Evolutionary conservation across 2,329 filamentous ascomycete genomes (phyloP).

Genomic region (Xylariomycetidae sp.): DNA sequence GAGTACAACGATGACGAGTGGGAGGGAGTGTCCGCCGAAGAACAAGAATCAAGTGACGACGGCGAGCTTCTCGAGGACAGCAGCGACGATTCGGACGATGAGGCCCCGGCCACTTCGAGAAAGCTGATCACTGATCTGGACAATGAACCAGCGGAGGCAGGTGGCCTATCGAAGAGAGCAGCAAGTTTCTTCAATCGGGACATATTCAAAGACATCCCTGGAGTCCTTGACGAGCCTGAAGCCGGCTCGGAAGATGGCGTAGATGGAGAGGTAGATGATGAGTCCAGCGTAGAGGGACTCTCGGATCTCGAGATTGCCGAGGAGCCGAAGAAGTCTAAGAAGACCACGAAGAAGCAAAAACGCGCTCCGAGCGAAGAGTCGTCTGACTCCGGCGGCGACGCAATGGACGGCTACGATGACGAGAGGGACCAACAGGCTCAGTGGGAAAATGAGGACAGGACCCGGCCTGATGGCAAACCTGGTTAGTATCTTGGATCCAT

Average conservation of each 20-base stretch:
- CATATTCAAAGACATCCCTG: conserved; percentile 80
- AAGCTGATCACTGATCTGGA: conserved; percentile 58
- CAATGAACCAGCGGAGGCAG: conserved; percentile 39
- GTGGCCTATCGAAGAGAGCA: conserved; percentile 75
- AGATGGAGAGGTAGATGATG: conserved; percentile 21
- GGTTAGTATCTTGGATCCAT: conserved; percentile 36
- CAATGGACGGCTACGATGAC: conserved; percentile 50
- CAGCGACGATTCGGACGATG: conserved; percentile 56
- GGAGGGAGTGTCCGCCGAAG: conserved; percentile 75
- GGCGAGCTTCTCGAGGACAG: conserved; percentile 52
- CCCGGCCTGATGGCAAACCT: conserved; percentile 55
- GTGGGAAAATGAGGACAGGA: conserved; percentile 60
- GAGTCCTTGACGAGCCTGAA: conserved; percentile 51
- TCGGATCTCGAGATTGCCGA: no score
- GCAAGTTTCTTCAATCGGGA: conserved; percentile 90
- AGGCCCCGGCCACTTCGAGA: conserved; percentile 40
- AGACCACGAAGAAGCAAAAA: conserved; percentile 14
- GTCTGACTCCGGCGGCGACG: conserved; percentile 35
- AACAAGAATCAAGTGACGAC: conserved; percentile 52
- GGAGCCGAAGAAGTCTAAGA: conserved; percentile 19
- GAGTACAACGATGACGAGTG: conserved; percentile 83
- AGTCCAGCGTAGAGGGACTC: no score
- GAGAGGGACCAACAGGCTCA: conserved; percentile 48
- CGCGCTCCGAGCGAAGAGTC: no score
- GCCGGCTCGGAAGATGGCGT: conserved; percentile 22